Base-by-base conservation (phyloP, 2,329 filamentous ascomycete genomes). In the Pseudocercospora musae region DNA sequence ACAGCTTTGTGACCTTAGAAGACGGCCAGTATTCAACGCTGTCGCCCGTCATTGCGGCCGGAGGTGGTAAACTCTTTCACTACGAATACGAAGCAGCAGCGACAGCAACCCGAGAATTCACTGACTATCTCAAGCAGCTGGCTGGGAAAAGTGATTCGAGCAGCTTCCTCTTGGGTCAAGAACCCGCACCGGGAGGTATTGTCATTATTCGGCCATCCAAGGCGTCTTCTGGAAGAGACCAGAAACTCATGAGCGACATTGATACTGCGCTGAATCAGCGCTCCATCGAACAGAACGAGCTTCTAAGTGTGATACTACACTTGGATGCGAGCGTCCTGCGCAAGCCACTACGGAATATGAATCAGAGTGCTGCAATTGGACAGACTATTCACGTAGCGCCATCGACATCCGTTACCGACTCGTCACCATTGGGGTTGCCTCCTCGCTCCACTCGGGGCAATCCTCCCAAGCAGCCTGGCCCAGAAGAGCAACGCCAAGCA, bases 1-100 rank as follows among this genome's bases (percentile, higher is more conserved):
- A 93, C 71, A 94, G 89, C 0, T 97, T 98, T 72, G 82, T 99
- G 3, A 96, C 98, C 71, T 89, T 93, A 67, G 88, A 93, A 58
- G 76, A 84, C 58, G 80, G 80, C 2, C 94, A 98, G 74, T 92
- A 88, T 74, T 86, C 91, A 7, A 91, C 85, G 66, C 80, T 99
- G 4, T 79, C 90, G 48, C 86, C 87, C 0, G 87, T 89, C 0
- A 89, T 99, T 64, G 89, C 87, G 0, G 87, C 87, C 63, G 95
- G 90, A 4, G 86, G 88, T 62, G 95, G 95, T 7, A 98, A 98
- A 74, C 90, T 91, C 1, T 74, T 96, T 5, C 76, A 90, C 4
- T 87, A 84, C 62, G 79, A 86, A 27, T 82, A 92, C 0, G 76
- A 81, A 2, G 81, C 85, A 0, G 82, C 84, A 0, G 78, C 86